A percentile compares a stretch with the other conserved stretches of the same genome.
Conservation (phyloP, 176 grass and related monocot species). For the Zoysia pacifica region DNA sequence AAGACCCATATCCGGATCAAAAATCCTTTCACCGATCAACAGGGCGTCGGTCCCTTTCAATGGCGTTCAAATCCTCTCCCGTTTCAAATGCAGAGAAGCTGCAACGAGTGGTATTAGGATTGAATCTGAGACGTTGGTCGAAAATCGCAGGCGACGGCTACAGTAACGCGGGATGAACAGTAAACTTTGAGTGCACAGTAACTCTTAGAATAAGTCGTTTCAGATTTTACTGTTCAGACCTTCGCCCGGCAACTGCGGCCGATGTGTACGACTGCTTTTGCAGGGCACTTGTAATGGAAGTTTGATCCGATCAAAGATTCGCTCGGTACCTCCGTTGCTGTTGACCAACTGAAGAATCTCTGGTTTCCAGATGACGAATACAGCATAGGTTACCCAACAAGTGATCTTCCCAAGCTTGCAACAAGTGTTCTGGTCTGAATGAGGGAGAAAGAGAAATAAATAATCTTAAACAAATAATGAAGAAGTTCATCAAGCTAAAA, state of each 20-base stretch:
- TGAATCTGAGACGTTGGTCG: no score
- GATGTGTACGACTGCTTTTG: conserved; percentile 9
- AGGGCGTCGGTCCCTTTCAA: conserved; percentile 21
- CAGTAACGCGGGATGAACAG: no score
- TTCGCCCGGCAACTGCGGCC: conserved; percentile 10
- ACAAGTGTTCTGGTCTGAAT: background rate
- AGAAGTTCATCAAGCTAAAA: background rate
- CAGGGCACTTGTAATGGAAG: conserved; percentile 14
- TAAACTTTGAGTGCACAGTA: no score
- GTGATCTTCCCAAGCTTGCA: background rate
- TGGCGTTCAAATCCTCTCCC: background rate
- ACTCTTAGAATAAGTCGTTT: no score
- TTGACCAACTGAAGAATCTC: background rate
- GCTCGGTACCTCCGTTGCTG: conserved; percentile 12
- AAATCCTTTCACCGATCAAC: conserved; percentile 22
- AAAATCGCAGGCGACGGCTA: no score
- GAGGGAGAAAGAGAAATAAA: background rate
- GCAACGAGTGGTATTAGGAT: no score
- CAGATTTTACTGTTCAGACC: no score
- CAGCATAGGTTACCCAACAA: background rate
- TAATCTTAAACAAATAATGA: background rate
- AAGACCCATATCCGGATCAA: conserved; percentile 1
- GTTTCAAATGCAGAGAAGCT: no score
- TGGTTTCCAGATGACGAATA: background rate
- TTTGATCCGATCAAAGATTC: conserved; percentile 36